Base-by-base conservation (phyloP, 179 eudicot species). In the Silene vulgaris region DNA sequence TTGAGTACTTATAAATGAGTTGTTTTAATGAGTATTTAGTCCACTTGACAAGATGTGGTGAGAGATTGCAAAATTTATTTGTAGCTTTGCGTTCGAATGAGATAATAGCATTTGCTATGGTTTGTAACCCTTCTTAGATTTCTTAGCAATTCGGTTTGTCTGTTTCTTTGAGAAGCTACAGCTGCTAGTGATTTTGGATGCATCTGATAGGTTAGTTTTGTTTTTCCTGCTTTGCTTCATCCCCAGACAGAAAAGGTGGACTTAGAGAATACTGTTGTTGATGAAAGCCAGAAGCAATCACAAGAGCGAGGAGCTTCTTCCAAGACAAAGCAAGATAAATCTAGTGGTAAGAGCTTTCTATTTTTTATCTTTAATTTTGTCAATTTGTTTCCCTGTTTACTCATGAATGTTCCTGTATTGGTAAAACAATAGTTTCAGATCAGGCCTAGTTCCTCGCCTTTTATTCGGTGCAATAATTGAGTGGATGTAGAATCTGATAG, bases 181-280 rank as follows among this genome's bases (percentile, higher is more conserved):
- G 28, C 8, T 40, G 19, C 8, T 64, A 69, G 64, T 65, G 12
- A 17, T 56, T 45, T 74, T 70, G 43, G 73, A 20, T 45, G 20
- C 59, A 40, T 65, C 62, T 64, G 64, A 59, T 26, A 61, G 54
- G 14, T 61, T 8, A 17, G 32, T 3, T 74, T 48, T 76, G 50
- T 72, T 43, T 32, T 35, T 28, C 30, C 26, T 21, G 74, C 62
- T 77, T 43, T 63, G 48, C n/a, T 67, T n/a, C 71, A 37, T 67
- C 65, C 85, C 78, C 83, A 95, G 97, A 89, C 99, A 78, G 97
- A 95, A 78, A 95, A 95, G 62, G 97, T 95, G 82, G 99, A 95
- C 78, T 81, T 95, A 83, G 99, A 93, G 90, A 93, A 95, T 72
- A 93, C 99, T 70, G 97, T 95, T 40, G 97, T 95, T 52, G 97